Evolutionary conservation across 202 grass and related monocot genomes (phyloP).

Genomic region (Panicum hallii): DNA sequence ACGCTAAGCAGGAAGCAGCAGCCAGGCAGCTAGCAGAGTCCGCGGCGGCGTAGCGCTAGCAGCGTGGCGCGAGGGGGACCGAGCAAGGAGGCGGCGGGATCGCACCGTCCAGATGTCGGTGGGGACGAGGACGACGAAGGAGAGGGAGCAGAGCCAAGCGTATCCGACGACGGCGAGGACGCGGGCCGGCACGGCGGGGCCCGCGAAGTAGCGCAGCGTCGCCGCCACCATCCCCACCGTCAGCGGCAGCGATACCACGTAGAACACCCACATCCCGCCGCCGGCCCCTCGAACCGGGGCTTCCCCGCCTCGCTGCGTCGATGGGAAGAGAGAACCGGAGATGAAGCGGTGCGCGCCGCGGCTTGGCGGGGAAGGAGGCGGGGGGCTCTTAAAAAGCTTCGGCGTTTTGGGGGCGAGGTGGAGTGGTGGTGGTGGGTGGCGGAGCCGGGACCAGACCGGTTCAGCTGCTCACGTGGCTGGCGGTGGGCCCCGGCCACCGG

Average conservation of each 20-base stretch:
- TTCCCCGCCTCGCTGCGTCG: background rate
- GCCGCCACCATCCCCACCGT: slow-evolving; percentile 83
- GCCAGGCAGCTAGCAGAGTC: background rate
- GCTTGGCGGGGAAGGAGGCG: background rate
- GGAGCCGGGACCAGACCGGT: slow-evolving; percentile 3
- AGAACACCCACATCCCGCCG: slow-evolving; percentile 83
- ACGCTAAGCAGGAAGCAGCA: background rate
- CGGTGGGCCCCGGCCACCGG: background rate
- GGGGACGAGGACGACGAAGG: slow-evolving; percentile 95
- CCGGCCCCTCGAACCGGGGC: background rate
- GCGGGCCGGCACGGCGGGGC: slow-evolving; percentile 77
- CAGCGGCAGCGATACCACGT: slow-evolving; percentile 81
- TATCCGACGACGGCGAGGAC: slow-evolving; percentile 92
- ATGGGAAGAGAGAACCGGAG: background rate
- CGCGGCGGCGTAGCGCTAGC: background rate
- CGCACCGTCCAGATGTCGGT: slow-evolving; percentile 91
- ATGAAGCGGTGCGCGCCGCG: background rate
- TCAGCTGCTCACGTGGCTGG: slow-evolving; percentile 37
- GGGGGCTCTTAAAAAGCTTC: slow-evolving; percentile 25
- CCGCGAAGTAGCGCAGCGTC: slow-evolving; percentile 96
- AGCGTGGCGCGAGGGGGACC: background rate
- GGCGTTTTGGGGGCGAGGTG: background rate
- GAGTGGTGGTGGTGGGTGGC: background rate
- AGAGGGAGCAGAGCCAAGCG: slow-evolving; percentile 99
- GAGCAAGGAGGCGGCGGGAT: background rate